Base-by-base conservation (phyloP, 306 rosid genomes). In the Calophaca sinica region DNA sequence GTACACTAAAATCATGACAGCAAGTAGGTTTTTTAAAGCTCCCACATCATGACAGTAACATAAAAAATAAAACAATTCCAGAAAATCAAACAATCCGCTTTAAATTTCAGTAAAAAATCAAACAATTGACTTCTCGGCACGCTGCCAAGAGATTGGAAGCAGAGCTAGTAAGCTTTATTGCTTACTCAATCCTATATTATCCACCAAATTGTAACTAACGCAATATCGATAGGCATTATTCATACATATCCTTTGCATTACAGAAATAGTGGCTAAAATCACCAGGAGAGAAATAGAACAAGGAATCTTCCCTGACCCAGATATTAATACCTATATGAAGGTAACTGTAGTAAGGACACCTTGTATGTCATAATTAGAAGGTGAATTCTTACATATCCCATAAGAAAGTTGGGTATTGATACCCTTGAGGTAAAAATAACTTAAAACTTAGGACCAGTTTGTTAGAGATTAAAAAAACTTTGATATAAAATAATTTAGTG, bases 51-150 rank as follows among this genome's bases (percentile, higher is more conserved):
- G n/a, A n/a, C n/a, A n/a, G n/a, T n/a, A n/a, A n/a, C n/a, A n/a
- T n/a, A n/a, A n/a, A n/a, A n/a, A n/a, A n/a, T n/a, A n/a, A n/a
- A n/a, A n/a, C n/a, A n/a, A n/a, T n/a, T n/a, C n/a, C n/a, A n/a
- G n/a, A n/a, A n/a, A n/a, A n/a, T n/a, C n/a, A n/a, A n/a, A n/a
- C n/a, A n/a, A n/a, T n/a, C n/a, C n/a, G n/a, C n/a, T n/a, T n/a
- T n/a, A n/a, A n/a, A n/a, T n/a, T n/a, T n/a, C n/a, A n/a, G n/a
- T n/a, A n/a, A n/a, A n/a, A n/a, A n/a, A n/a, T n/a, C n/a, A 93
- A 84, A 93, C 89, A 50, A 79, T 93, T 0, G 93, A 93, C 77
- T 91, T 90, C 82, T 86, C 97, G 9, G 93, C 97, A 9, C 85
- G 89, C 28, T 93, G 94, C 79, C 96, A 84, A 68, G 98, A 97